Percentiles rank a stretch among this genome's conserved stretches.
Evolutionary conservation across 768 basidiomycete genomes (phyloP).

Genomic region (Serendipita sp.): DNA sequence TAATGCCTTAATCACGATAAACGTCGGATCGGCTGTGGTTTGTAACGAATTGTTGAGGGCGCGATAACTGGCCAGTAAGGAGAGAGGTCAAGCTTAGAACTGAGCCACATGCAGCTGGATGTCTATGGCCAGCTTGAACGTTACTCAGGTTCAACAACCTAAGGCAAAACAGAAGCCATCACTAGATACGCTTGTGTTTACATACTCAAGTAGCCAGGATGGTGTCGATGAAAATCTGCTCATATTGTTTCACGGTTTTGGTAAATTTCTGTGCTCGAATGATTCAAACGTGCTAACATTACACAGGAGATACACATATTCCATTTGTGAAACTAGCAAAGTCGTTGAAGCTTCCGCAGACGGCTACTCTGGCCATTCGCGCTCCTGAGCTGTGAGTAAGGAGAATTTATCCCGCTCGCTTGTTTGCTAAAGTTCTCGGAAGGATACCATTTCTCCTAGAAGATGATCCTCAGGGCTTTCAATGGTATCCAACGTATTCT

Average conservation of each 20-base stretch:
- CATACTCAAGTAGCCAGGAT: conserved; percentile 59
- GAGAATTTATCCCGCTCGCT: background rate
- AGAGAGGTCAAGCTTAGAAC: background rate
- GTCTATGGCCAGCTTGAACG: background rate
- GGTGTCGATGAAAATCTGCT: conserved; percentile 77
- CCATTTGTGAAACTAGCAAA: conserved; percentile 64
- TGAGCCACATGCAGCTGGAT: background rate
- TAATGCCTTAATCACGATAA: too few relatives aligned
- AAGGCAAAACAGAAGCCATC: background rate
- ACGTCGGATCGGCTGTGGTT: background rate
- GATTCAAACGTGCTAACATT: background rate
- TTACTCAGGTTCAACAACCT: background rate
- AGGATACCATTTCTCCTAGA: conserved; percentile 70
- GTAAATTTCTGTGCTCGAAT: conserved; percentile 24
- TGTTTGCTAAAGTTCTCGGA: conserved; percentile 6
- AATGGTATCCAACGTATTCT: conserved; percentile 80
- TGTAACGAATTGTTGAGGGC: background rate
- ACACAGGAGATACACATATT: conserved; percentile 57
- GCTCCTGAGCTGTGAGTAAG: conserved; percentile 54
- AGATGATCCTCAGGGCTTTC: conserved; percentile 39
- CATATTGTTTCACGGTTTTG: conserved; percentile 72
- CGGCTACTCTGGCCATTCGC: conserved; percentile 64
- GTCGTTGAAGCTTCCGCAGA: conserved; percentile 73
- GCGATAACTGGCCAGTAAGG: background rate
- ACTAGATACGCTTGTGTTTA: conserved; percentile 25